Percentiles rank a stretch among this genome's conserved stretches.
These are phyloP conservation scores for Rhizopus sp. DNA, from an alignment of 371 early-diverging fungal genomes.

Conservation along the genomic window DNA sequence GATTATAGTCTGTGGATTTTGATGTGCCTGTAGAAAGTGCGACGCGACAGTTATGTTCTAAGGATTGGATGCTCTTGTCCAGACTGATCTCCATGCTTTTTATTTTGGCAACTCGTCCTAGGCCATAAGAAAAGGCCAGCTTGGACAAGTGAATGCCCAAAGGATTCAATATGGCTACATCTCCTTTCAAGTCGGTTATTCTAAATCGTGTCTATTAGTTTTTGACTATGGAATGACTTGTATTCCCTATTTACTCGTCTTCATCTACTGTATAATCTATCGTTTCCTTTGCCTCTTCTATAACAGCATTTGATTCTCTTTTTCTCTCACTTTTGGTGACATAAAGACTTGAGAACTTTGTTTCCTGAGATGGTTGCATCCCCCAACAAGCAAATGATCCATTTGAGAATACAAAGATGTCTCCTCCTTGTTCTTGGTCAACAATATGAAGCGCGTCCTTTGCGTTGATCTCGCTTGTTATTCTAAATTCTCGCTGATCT, in stretches of 20 bases:
- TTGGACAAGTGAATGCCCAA: slow-evolving; percentile 27
- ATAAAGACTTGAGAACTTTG: slow-evolving; percentile 9
- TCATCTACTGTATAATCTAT: slow-evolving; percentile 31
- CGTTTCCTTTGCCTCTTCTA: slow-evolving; percentile 1
- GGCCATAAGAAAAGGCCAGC: slow-evolving; percentile 33
- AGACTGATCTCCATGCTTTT: slow-evolving; percentile 16
- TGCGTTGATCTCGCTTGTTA: background rate
- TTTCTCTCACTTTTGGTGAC: background rate
- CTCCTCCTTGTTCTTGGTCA: slow-evolving; percentile 25
- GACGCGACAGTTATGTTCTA: background rate
- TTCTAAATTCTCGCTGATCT: background rate
- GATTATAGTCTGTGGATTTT: background rate
- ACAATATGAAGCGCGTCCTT: slow-evolving; percentile 19
- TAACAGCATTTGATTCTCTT: background rate
- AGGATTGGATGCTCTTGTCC: background rate
- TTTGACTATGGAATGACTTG: background rate
- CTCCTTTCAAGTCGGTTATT: slow-evolving; percentile 31
- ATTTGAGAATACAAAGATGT: slow-evolving; percentile 30
- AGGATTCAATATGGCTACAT: slow-evolving; percentile 33
- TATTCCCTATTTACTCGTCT: slow-evolving; percentile 31
- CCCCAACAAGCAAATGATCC: slow-evolving; percentile 35
- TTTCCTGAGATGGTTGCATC: slow-evolving; percentile 8
- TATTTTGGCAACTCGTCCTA: slow-evolving; percentile 34
- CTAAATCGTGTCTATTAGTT: slow-evolving; percentile 10
- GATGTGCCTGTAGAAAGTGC: background rate